A percentile compares a stretch with the other conserved stretches of the same genome.
Evolutionary conservation across 345 rosid genomes (phyloP).

Genomic region (Corymbia maculata): DNA sequence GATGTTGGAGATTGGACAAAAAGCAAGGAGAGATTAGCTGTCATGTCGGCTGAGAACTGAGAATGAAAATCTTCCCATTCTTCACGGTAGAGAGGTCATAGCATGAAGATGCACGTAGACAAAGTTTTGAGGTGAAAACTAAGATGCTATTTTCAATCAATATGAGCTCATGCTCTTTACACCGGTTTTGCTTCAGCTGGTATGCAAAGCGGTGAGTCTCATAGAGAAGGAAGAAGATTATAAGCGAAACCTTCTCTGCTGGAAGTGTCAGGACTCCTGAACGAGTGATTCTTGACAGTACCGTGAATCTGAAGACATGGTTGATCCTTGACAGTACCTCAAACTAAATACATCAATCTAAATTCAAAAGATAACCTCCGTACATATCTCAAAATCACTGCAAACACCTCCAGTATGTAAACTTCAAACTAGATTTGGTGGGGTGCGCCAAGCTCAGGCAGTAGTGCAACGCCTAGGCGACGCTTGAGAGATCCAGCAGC

Average conservation of each 20-base stretch:
- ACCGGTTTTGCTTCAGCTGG: neutral
- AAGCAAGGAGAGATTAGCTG: neutral
- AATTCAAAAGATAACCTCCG: neutral
- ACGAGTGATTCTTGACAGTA: neutral
- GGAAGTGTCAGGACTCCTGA: neutral
- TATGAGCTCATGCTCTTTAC: neutral
- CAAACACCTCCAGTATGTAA: neutral
- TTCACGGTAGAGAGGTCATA: neutral
- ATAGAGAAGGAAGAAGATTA: neutral
- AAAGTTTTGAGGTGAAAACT: neutral
- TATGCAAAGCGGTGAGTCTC: neutral
- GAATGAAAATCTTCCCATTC: neutral
- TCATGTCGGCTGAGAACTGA: neutral
- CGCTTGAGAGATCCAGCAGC: neutral
- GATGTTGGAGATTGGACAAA: neutral
- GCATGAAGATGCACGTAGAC: neutral
- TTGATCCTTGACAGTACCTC: neutral
- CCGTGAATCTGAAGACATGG: neutral
- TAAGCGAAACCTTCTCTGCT: neutral
- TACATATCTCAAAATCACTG: neutral
- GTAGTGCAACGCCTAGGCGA: constrained; percentile 4
- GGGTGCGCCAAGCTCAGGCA: constrained; percentile 9
- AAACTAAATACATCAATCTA: neutral
- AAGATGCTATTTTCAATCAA: neutral
- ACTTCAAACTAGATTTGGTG: neutral